Conservation (phyloP, 768 basidiomycete genomes). For the Asterophora lycoperdoides region DNA sequence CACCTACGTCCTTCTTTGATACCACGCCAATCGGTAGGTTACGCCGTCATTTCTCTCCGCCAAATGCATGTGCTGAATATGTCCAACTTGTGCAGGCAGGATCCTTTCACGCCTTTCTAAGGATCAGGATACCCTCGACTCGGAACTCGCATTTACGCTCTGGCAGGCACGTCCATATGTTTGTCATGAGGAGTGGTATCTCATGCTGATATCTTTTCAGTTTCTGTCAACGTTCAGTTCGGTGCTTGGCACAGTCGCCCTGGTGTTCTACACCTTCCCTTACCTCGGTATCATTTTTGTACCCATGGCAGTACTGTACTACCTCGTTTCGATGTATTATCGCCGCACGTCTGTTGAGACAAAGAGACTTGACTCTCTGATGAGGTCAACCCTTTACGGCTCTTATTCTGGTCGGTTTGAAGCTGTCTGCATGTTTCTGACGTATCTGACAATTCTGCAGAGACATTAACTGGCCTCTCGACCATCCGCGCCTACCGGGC, state of each 20-base stretch:
- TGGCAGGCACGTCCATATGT: conserved; percentile 33
- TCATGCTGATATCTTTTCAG: conserved; percentile 19
- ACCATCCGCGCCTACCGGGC: conserved; percentile 58
- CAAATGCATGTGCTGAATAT: not conserved
- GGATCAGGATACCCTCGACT: conserved; percentile 58
- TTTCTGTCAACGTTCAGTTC: conserved; percentile 36
- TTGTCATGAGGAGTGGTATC: not conserved
- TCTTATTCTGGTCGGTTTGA: conserved; percentile 47
- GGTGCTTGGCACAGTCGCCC: conserved; percentile 49
- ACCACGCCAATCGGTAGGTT: conserved; percentile 59
- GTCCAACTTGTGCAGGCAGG: conserved; percentile 37
- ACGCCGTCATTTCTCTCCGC: not conserved
- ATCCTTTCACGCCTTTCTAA: conserved; percentile 56
- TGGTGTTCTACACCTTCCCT: conserved; percentile 67
- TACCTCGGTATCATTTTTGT: conserved; percentile 61
- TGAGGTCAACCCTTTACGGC: conserved; percentile 54
- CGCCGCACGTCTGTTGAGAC: conserved; percentile 60
- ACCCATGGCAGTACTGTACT: conserved; percentile 51
- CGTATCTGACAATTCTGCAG: conserved; percentile 24
- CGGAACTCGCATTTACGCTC: conserved; percentile 41
- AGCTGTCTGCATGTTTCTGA: not conserved
- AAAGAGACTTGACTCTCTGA: conserved; percentile 60
- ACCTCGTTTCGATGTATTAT: conserved; percentile 50
- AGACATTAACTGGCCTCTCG: conserved; percentile 58
- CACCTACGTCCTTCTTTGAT: conserved; percentile 66